A percentile compares a stretch with the other conserved stretches of the same genome.
phyloP scores from a whole-genome alignment of 768 basidiomycete species.

The Tylopilus cervinicoccineus region DNA sequence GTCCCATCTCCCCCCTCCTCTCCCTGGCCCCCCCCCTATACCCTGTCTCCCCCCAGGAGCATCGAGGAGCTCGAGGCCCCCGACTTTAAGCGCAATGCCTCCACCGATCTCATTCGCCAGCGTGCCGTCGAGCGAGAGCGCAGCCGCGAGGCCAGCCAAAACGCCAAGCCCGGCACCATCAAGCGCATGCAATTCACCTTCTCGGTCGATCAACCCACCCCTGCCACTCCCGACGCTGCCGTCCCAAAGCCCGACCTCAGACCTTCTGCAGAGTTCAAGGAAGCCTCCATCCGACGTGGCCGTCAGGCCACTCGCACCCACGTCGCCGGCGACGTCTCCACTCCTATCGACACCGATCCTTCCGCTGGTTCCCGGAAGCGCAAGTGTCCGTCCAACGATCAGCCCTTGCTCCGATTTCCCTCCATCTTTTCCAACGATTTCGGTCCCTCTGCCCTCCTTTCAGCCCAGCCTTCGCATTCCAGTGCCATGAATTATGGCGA shows the following conservation, averaged over 20 bases:
- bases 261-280: slow-evolving; percentile 63
- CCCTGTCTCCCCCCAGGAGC: slow-evolving; percentile 45
- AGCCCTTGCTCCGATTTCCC: slow-evolving; percentile 60
- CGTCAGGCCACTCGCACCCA: slow-evolving; percentile 38
- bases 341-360: slow-evolving; percentile 20
- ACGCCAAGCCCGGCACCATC: slow-evolving; percentile 65
- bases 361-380: slow-evolving; percentile 27
- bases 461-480: slow-evolving; percentile 62
- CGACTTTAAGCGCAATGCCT: slow-evolving; percentile 75
- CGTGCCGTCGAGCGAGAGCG: slow-evolving; percentile 82
- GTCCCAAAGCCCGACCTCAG: slow-evolving; percentile 65
- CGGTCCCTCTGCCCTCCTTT: slow-evolving; percentile 72
- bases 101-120: slow-evolving; percentile 74
- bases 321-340: slow-evolving; percentile 28
- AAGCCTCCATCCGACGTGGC: slow-evolving; percentile 37
- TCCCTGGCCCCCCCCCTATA: slow-evolving; percentile 7
- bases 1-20: slow-evolving; percentile 29
- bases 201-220: slow-evolving; percentile 68
- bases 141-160: slow-evolving; percentile 63
- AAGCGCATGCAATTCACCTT: slow-evolving; percentile 92
- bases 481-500: slow-evolving; percentile 76
- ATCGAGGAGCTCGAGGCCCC: slow-evolving; percentile 85
- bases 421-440: slow-evolving; percentile 72
- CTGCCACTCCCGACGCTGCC: slow-evolving; percentile 37
- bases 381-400: slow-evolving; percentile 20